Base-by-base conservation (phyloP, 768 basidiomycete species). In the Neoboletus magnificus region DNA sequence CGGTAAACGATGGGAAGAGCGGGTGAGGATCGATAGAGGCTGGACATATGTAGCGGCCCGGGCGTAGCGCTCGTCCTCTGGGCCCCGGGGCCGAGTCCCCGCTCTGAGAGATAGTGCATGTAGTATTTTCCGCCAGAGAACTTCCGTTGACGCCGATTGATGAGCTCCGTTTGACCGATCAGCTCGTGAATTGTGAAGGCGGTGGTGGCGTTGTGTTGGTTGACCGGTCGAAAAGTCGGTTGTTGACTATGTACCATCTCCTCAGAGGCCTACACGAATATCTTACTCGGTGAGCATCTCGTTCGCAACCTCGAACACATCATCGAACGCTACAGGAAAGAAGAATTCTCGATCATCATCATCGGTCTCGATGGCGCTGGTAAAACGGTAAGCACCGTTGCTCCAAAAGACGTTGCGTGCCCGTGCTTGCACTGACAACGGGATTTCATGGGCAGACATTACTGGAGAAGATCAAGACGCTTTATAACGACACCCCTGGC, bases 311-410 rank as follows among this genome's bases (percentile, higher is more conserved):
- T 42, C 29, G 9, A 48, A 13, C 42, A 22, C 18, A 16, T 41
- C 41, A 37, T 50, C 56, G 48, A 70, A 48, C n/a, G 42, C 33
- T 20, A 16, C 64, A 89, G 89, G 68, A 91, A 89, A 67, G 86
- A 91, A 56, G 92, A 96, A 63, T 98, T 95, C 69, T 93, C 91
- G 11, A 86, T 98, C 27, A 91, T 98, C 50, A 97, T 98, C 68
- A 85, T 98, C 51, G 96, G 95, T 12, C 81, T 94, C 18, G 93
- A 93, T 70, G 91, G 89, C 16, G 93, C 93, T 30, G 94, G 94
- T 46, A 97, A 97, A 76, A 93, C 93, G 52, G 90, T 91, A 62
- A 60, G 74, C 46, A 33, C 30, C 30, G 18, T 30, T 30, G 30
- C 11, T 30, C 15, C 22, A 33, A 16, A 23, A 33, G 10, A 23